These are phyloP conservation scores for Eremothecium sinecaudum DNA, from an alignment of 1,139 yeast species.

Conservation along the genomic window DNA sequence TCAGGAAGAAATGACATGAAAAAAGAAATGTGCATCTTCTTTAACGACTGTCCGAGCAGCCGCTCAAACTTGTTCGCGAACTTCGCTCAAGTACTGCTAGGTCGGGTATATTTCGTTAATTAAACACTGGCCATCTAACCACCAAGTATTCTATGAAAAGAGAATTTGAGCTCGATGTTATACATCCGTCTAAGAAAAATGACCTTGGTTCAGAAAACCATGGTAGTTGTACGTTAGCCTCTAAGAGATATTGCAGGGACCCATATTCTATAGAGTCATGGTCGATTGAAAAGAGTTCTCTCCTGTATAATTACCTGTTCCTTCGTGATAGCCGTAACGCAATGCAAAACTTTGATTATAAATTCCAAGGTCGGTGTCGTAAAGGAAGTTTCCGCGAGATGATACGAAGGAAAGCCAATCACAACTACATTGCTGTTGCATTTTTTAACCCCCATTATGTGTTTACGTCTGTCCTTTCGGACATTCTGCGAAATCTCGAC, in stretches of 20 bases:
- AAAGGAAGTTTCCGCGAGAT: slow-evolving; percentile 1
- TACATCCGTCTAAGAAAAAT: background rate
- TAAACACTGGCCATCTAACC: too few species aligned
- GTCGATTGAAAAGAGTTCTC: background rate
- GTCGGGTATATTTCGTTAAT: too few species aligned
- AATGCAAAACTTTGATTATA: background rate
- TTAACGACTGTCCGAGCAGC: too few species aligned
- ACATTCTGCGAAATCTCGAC: background rate
- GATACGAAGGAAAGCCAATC: background rate
- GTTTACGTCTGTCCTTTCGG: slow-evolving; percentile 2
- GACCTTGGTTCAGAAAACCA: background rate
- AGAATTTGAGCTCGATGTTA: background rate
- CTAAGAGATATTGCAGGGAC: background rate
- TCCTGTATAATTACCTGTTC: background rate
- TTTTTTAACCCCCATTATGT: slow-evolving; percentile 6
- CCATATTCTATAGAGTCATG: background rate
- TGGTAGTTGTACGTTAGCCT: background rate
- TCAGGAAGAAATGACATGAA: too few species aligned
- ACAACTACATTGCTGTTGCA: slow-evolving; percentile 4
- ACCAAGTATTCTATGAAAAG: too few species aligned
- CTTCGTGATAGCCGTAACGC: background rate
- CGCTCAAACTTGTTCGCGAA: too few species aligned
- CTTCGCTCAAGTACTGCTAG: too few species aligned
- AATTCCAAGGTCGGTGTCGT: background rate
- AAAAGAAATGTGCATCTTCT: too few species aligned